Evolutionary conservation across 495 filamentous ascomycete genomes (phyloP), one percentile per base, ranked within the genome.

Genomic region (Aspergillus sclerotioniger): DNA sequence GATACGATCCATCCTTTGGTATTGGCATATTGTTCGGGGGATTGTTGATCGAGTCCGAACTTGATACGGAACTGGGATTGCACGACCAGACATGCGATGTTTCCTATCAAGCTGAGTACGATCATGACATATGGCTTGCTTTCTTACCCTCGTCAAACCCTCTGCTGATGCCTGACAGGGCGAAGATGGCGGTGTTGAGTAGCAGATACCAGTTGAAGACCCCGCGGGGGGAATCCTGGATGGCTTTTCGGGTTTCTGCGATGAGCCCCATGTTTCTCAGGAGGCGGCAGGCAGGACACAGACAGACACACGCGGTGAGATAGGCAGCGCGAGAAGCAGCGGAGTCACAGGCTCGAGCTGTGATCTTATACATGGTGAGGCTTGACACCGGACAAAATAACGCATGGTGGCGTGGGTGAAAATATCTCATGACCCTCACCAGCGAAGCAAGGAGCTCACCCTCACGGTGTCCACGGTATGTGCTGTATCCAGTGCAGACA

Each of bases 1-100:
- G 83, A 85, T n/a, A 84, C 85, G 57, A 90, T 81, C 50, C 80
- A 79, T n/a, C 75, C 74, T 21, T 74, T 72, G 12, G 78, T 70
- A 50, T 77, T 73, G 6, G 77, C 70, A 51, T 67, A 29, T 57
- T 68, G 28, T 7, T 74, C 69, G 25, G 79, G 81, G 43, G 85
- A 81, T 54, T 85, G 84, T 61, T 85, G 80, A 49, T 81, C 69
- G 49, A 77, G 60, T 5, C 71, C 73, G 52, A 80, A 80, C 39
- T 71, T 65, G 9, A 65, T 71, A 48, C 19, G 58, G 51, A 64
- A 54, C 20, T 48, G 43, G n/a, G 44, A 37, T 21, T 68, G 65
- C 1, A 59, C 56, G 1, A 68, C 62, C 1, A 65, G 41, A 5
- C 60, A 68, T 45, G 62, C 65, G 35, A 68, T 65, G 33, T 68